Base-by-base conservation (phyloP, 768 basidiomycete species). In the Leccinum longicurvipes region DNA sequence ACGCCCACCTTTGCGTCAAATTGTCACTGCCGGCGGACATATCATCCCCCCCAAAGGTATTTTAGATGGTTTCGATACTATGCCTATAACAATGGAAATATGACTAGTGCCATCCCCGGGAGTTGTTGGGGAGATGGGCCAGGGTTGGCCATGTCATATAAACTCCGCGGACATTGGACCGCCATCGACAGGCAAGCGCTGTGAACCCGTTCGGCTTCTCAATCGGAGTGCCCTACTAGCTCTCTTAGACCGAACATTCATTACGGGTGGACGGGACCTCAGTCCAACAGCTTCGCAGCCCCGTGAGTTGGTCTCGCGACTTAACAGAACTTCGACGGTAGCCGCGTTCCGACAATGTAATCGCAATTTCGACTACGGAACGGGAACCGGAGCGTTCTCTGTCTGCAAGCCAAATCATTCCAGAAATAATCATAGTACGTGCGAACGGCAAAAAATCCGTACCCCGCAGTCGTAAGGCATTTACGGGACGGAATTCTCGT, bases 161-260 rank as follows among this genome's bases (percentile, higher is more conserved):
- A 23, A 9, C 58, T 67, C 67, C 67, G 68, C 67, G 67, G 67
- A 70, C 66, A 63, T 69, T 47, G 50, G 12, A n/a, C n/a, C n/a
- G 15, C 7, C 52, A 45, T 54, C 41, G 28, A 29, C 50, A 31
- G 14, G 53, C 31, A 53, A 36, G 31, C 59, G 48, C 65, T 56
- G 56, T 57, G 52, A 58, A 59, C 56, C 36, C 54, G 58, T 34
- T 32, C 39, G 47, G 53, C 55, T 62, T 61, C 59, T 61, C 50
- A 46, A 23, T 41, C 55, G 51, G 52, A 48, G 47, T 53, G 45
- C 59, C 49, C 53, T 45, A 19, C 53, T 45, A 19, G 50, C 44
- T 44, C 56, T 50, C 53, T 39, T 56, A 41, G 34, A 50, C 63
- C 55, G 48, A 58, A 53, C 17, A n/a, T 67, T 63, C 63, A 61